Evolutionary conservation across 1,284 basidiomycete genomes (phyloP).

Genomic region (Lignosus rhinocerotis): DNA sequence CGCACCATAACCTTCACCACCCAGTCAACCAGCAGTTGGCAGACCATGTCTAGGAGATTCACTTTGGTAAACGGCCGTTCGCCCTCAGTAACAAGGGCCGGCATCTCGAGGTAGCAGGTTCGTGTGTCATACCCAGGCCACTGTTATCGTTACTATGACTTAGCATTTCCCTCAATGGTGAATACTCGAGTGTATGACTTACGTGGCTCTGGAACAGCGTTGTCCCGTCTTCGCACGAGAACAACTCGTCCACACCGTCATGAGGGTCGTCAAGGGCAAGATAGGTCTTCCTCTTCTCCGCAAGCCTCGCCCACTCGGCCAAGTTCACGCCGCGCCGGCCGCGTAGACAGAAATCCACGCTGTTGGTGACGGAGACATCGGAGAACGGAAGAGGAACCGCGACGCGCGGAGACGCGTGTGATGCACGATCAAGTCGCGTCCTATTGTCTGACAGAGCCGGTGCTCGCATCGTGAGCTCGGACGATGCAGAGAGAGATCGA

Average conservation of each 20-base stretch:
- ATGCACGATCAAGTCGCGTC: not conserved
- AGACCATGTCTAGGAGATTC: slow-evolving; percentile 19
- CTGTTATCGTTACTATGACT: not conserved
- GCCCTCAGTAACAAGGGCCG: not conserved
- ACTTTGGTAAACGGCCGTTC: not conserved
- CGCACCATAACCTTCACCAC: slow-evolving; percentile 10
- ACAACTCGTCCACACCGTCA: slow-evolving; percentile 8
- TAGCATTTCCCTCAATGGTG: not conserved
- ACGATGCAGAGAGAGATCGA: not conserved
- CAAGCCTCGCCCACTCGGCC: slow-evolving; percentile 12
- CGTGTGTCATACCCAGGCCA: slow-evolving; percentile 20
- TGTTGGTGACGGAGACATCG: not conserved
- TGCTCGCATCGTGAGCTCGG: not conserved
- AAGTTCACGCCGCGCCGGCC: slow-evolving; percentile 7
- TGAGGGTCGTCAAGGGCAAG: slow-evolving; percentile 4
- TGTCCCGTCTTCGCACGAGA: not conserved
- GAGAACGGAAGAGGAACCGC: slow-evolving; percentile 10
- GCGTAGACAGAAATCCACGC: not conserved
- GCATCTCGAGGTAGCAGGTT: slow-evolving; percentile 14
- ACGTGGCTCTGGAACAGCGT: slow-evolving; percentile 17
- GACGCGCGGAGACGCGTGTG: not conserved
- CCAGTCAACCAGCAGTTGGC: slow-evolving; percentile 15
- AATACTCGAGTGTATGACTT: not conserved
- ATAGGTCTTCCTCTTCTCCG: slow-evolving; percentile 12
- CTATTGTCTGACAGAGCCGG: too few species aligned